A percentile compares a stretch with the other conserved stretches of the same genome.
These are phyloP conservation scores for Penicillium polonicum DNA, from an alignment of 2,329 filamentous ascomycete species.

Conservation along the genomic window DNA sequence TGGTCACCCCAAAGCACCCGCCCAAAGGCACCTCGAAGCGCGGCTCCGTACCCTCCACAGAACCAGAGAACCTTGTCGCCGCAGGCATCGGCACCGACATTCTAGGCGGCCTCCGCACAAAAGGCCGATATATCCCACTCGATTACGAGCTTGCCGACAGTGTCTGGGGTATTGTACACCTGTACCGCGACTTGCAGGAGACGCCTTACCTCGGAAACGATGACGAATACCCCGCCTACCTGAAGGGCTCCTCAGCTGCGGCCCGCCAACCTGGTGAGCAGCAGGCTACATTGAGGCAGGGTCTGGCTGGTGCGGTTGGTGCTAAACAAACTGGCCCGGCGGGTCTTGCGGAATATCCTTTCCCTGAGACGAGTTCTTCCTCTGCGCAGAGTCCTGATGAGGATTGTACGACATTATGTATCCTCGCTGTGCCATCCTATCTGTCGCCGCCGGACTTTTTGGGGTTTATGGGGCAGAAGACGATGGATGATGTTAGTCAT, in stretches of 20 bases:
- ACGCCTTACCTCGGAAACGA: conserved; percentile 56
- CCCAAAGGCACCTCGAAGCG: conserved; percentile 24
- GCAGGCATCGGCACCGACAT: conserved; percentile 52
- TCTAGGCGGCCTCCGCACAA: conserved; percentile 70
- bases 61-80: conserved; percentile 45
- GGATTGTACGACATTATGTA: conserved; percentile 84
- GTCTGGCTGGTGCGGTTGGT: conserved; percentile 15
- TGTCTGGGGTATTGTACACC: conserved; percentile 89
- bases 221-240: conserved; percentile 47
- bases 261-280: conserved; percentile 29
- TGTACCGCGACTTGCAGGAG: conserved; percentile 84
- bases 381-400: conserved; percentile 37
- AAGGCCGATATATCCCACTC: conserved; percentile 73
- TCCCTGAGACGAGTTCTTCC: conserved; percentile 17
- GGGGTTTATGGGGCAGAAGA: conserved; percentile 86
- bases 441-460: conserved; percentile 87
- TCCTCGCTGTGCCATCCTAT: conserved; percentile 91
- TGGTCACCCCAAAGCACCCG: conserved; percentile 47
- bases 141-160: conserved; percentile 71
- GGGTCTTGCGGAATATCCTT: conserved; percentile 17
- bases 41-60: conserved; percentile 31
- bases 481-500: conserved; percentile 82
- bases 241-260: conserved; percentile 40
- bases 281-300: conserved; percentile 15
- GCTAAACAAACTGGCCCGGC: not conserved